Evolutionary conservation across 2,329 filamentous ascomycete genomes (phyloP).

Genomic region (Pseudonectria buxi): DNA sequence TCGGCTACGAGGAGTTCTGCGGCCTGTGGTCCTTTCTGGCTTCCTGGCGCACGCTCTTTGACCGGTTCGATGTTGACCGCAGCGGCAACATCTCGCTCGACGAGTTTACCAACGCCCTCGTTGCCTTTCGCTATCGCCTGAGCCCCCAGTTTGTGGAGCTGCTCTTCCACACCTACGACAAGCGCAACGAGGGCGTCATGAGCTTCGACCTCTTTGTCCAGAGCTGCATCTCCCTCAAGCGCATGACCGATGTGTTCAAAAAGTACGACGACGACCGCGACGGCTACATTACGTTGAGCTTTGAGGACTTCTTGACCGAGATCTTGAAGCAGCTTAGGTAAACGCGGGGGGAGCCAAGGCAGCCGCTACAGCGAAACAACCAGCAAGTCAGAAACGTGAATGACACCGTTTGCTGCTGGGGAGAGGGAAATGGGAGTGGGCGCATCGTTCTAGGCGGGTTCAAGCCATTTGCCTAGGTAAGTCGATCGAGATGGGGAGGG

Average conservation of each 20-base stretch:
- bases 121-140: constrained; percentile 89
- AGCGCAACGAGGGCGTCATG: constrained; percentile 62
- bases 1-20: constrained; percentile 94
- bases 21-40: constrained; percentile 94
- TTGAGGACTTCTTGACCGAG: constrained; percentile 73
- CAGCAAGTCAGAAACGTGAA: too few relatives aligned
- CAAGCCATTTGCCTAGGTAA: constrained; percentile 1
- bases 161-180: constrained; percentile 86
- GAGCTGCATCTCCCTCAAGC: constrained; percentile 90
- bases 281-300: constrained; percentile 80
- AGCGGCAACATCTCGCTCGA: constrained; percentile 78
- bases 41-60: constrained; percentile 89
- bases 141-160: constrained; percentile 76
- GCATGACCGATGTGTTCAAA: constrained; percentile 99
- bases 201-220: constrained; percentile 97
- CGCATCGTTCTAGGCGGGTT: too few relatives aligned
- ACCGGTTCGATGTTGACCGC: constrained; percentile 85
- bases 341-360: not conserved
- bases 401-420: too few relatives aligned
- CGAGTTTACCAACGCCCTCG: constrained; percentile 85
- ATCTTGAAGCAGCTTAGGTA: constrained; percentile 56
- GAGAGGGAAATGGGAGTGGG: constrained; percentile 1
- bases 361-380: too few relatives aligned
- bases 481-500: constrained; percentile 6
- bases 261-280: constrained; percentile 96